phyloP scores from a whole-genome alignment of 371 early-diverging fungal species.

The Cokeromyces recurvatus region DNA sequence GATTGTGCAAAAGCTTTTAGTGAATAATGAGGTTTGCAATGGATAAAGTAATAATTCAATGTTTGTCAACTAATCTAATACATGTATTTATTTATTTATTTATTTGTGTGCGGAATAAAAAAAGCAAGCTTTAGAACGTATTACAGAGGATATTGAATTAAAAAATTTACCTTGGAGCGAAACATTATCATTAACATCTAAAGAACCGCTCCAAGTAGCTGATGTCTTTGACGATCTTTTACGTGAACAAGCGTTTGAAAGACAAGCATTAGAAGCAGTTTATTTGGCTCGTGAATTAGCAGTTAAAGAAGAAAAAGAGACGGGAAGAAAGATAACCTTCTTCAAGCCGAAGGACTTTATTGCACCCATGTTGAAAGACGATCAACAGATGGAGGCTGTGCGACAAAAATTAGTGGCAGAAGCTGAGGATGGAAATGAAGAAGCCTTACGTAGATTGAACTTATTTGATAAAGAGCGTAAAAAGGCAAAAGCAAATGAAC shows the following conservation, averaged over 20 bases:
- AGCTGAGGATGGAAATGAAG: conserved; percentile 23
- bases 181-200: conserved; percentile 69
- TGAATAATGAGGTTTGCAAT: conserved; percentile 63
- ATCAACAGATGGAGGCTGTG: conserved; percentile 87
- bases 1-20: conserved; percentile 56
- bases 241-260: conserved; percentile 86
- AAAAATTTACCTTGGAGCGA: conserved; percentile 81
- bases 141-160: conserved; percentile 61
- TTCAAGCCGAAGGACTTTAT: conserved; percentile 89
- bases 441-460: conserved; percentile 19
- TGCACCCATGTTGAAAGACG: conserved; percentile 97
- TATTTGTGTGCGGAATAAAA: too few relatives aligned
- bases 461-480: conserved; percentile 21
- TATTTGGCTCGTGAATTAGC: conserved; percentile 58
- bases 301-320: conserved; percentile 44
- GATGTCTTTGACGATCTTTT: conserved; percentile 84
- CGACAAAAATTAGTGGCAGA: conserved; percentile 16
- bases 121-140: conserved; percentile 55
- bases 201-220: conserved; percentile 49
- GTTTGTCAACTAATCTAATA: not conserved
- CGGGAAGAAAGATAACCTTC: too few relatives aligned
- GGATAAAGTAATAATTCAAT: not conserved
- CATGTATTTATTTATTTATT: too few relatives aligned
- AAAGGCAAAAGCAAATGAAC: conserved; percentile 14
- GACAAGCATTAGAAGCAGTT: conserved; percentile 85